Evolutionary conservation across 2,329 filamentous ascomycete species (phyloP), one percentile per base, ranked within the genome.

Genomic region (Aspergillus tanneri): DNA sequence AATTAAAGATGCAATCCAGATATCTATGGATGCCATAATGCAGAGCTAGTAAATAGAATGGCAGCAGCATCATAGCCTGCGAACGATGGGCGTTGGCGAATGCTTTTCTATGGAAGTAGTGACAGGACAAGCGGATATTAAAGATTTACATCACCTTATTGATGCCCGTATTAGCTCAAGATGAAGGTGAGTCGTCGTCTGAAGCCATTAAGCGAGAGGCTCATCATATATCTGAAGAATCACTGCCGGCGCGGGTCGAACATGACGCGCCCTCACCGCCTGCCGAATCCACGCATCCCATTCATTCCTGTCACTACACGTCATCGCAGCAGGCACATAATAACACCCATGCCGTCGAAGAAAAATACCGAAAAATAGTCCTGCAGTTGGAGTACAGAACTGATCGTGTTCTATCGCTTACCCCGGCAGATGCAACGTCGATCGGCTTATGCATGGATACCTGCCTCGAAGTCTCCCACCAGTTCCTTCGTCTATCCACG

Each of bases 1-100:
- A 47, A 62, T 50, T 25, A 61, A 50, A 35, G 57, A 27, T 18
- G 56, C 46, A 27, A 67, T 57, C 66, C 62, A 65, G 30, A 54
- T 49, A 36, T 37, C 43, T 34, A 47, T 34, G 44, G 53, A 52
- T 52, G 25, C 46, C 62, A 67, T 68, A 47, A 32, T 57, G 51
- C 36, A 49, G 30, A 43, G 49, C 47, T 50, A 58, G 42, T 30
- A 47, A 37, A 19, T 22, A 25, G 21, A 25, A 12, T 22, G 24
- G n/a, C n/a, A n/a, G n/a, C n/a, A n/a, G n/a, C n/a, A n/a, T n/a
- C n/a, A n/a, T n/a, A n/a, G n/a, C n/a, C n/a, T n/a, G n/a, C n/a
- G n/a, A n/a, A n/a, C n/a, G n/a, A n/a, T n/a, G n/a, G n/a, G n/a
- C n/a, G n/a, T n/a, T n/a, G n/a, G n/a, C n/a, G n/a, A n/a, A n/a